phyloP scores from a whole-genome alignment of 495 filamentous ascomycete species.

The Xanthoparmelia taractica region DNA sequence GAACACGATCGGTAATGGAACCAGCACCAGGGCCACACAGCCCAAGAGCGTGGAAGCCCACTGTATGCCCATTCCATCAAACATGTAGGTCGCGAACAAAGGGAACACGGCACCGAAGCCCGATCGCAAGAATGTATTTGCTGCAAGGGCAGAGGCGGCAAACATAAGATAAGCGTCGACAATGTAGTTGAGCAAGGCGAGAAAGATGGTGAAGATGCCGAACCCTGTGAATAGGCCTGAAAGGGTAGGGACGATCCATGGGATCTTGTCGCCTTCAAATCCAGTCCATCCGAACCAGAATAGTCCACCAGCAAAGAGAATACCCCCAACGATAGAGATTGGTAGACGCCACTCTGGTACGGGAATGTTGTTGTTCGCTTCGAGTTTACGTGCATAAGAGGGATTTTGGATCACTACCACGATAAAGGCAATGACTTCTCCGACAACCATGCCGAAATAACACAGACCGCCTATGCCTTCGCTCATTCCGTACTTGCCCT shows the following conservation, averaged over 20 bases:
- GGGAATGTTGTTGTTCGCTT: constrained; percentile 43
- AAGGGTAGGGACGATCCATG: constrained; percentile 45
- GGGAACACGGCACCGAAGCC: constrained; percentile 54
- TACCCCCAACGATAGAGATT: constrained; percentile 49
- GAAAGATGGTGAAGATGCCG: constrained; percentile 50
- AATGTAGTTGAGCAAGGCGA: constrained; percentile 56
- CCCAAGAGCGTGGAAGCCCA: constrained; percentile 32
- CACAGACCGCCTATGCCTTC: constrained; percentile 46
- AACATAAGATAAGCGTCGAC: constrained; percentile 56
- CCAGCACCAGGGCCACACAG: constrained; percentile 35
- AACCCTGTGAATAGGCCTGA: constrained; percentile 45
- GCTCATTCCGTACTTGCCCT: constrained; percentile 36
- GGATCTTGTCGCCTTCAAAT: constrained; percentile 27
- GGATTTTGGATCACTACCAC: constrained; percentile 41
- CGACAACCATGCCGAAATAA: constrained; percentile 53
- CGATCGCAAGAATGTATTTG: constrained; percentile 60
- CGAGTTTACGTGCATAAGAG: constrained; percentile 44
- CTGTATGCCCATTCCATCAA: constrained; percentile 33
- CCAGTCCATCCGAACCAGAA: constrained; percentile 63
- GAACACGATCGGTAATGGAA: constrained; percentile 26
- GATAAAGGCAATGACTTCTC: constrained; percentile 41
- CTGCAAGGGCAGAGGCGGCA: constrained; percentile 55
- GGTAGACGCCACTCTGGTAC: constrained; percentile 53
- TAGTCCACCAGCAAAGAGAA: constrained; percentile 50
- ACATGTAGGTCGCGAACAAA: constrained; percentile 26